Conservation (phyloP, 208 protist genomes). For the Wallacemonas sp. region DNA sequence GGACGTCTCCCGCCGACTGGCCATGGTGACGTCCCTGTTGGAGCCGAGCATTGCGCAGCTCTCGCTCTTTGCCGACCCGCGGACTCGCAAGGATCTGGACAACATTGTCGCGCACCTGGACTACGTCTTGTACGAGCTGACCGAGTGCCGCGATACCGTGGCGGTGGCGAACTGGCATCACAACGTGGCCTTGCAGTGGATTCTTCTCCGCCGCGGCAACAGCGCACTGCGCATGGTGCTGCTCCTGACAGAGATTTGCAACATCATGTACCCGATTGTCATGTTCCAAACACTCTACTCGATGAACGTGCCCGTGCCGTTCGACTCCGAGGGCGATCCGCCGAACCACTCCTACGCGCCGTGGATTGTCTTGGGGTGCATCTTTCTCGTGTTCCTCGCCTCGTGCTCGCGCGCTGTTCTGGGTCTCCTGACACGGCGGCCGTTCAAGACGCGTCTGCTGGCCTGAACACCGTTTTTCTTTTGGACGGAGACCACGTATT, state of each 20-base stretch:
- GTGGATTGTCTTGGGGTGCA: conserved; percentile 64
- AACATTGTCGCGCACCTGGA: conserved; percentile 66
- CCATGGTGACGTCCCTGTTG: conserved; percentile 63
- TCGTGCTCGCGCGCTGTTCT: conserved; percentile 41
- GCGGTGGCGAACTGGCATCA: conserved; percentile 87
- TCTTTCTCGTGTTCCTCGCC: conserved; percentile 47
- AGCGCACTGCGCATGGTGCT: conserved; percentile 73
- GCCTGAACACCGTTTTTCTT: conserved; percentile 31
- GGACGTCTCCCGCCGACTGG: conserved; percentile 71
- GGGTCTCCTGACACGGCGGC: conserved; percentile 38
- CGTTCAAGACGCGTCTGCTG: conserved; percentile 66
- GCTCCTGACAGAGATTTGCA: conserved; percentile 70
- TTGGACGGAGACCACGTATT: too few species aligned
- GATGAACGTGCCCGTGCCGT: conserved; percentile 82
- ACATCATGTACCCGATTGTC: conserved; percentile 84
- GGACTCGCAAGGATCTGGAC: conserved; percentile 56
- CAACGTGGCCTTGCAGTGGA: conserved; percentile 79
- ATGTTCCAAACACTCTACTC: conserved; percentile 80
- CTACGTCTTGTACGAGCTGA: conserved; percentile 72
- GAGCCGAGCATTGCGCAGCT: conserved; percentile 59
- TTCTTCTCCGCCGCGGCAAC: conserved; percentile 65
- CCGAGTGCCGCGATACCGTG: conserved; percentile 81
- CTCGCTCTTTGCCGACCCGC: conserved; percentile 57
- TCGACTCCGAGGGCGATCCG: conserved; percentile 52
- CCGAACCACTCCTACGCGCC: conserved; percentile 41